Evolutionary conservation across 805 yeast species (phyloP).

Genomic region (Sugiyamaella marilandica): DNA sequence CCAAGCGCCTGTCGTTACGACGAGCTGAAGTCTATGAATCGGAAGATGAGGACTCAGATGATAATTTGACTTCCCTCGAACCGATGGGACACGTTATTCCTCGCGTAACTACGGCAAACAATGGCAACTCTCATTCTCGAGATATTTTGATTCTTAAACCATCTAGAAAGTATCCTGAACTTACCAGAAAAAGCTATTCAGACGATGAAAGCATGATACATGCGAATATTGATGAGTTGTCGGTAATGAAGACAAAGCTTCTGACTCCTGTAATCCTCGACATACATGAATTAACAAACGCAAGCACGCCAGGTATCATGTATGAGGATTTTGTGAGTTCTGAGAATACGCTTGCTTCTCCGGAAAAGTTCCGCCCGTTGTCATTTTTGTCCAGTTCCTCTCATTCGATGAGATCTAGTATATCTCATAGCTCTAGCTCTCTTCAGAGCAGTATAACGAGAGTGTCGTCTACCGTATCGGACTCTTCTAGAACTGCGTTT

Average conservation of each 20-base stretch:
- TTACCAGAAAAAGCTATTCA: background rate
- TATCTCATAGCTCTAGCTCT: background rate
- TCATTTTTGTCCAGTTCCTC: background rate
- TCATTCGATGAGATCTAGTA: background rate
- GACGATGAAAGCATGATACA: background rate
- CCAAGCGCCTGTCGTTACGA: background rate
- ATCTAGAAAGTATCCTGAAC: background rate
- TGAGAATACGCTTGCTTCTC: too few species aligned
- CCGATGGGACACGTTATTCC: conserved; percentile 9
- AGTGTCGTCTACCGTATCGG: background rate
- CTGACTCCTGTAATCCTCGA: background rate
- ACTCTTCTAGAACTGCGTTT: background rate
- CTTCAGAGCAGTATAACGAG: background rate
- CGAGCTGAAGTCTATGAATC: background rate
- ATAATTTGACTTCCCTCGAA: conserved; percentile 20
- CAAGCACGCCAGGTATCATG: too few species aligned
- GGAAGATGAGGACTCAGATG: conserved; percentile 18
- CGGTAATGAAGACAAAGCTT: background rate
- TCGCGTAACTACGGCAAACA: conserved; percentile 6
- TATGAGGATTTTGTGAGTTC: too few species aligned
- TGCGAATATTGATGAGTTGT: background rate
- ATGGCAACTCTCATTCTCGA: background rate
- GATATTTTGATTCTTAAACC: background rate
- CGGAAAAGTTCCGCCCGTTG: background rate
- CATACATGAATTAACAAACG: background rate